Conservation (phyloP, 306 rosid genomes). For the Quercus gilva region DNA sequence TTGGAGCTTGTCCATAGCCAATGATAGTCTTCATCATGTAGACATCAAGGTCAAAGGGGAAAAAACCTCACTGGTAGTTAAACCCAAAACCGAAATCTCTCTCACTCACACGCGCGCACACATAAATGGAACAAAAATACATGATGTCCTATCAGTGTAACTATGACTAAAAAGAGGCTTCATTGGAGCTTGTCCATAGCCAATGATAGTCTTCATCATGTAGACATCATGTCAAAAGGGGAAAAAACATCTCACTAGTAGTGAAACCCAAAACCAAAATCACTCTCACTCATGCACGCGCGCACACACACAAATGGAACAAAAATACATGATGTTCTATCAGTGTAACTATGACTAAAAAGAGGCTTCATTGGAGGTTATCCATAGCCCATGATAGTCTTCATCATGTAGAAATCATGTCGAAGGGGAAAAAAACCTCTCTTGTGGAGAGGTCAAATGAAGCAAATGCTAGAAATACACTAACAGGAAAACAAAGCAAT, state of each 20-base stretch:
- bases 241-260: background rate
- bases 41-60: conserved; percentile 24
- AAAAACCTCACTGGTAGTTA: background rate
- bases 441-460: background rate
- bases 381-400: conserved; percentile 46
- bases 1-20: conserved; percentile 53
- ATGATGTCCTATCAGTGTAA: conserved; percentile 33
- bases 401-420: conserved; percentile 50
- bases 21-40: conserved; percentile 44
- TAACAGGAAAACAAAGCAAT: background rate
- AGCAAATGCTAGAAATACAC: background rate
- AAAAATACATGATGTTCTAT: conserved; percentile 28
- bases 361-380: conserved; percentile 42
- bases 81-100: no score
- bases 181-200: conserved; percentile 56
- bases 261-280: no score
- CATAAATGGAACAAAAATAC: no score
- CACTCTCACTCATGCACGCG: no score
- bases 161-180: conserved; percentile 59
- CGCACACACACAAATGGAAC: background rate
- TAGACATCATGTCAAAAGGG: conserved; percentile 29
- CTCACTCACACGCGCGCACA: no score
- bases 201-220: conserved; percentile 43
- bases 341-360: conserved; percentile 78
- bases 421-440: background rate